phyloP scores from a whole-genome alignment of 2,329 filamentous ascomycete genomes.

The Ceratocystis colombiana region DNA sequence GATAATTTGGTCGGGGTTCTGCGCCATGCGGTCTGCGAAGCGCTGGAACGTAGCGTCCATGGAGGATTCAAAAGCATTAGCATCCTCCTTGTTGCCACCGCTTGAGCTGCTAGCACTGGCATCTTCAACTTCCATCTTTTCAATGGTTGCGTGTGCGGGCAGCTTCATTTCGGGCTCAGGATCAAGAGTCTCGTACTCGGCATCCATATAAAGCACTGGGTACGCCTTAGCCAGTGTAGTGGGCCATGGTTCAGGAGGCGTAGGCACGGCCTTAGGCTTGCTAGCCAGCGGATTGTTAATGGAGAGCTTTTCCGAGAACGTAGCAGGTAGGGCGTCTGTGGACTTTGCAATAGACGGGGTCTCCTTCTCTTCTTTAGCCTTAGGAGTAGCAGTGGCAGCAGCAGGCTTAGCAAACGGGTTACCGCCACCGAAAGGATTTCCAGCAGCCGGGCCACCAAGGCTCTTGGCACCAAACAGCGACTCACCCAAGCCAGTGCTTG shows the following conservation, averaged over 20 bases:
- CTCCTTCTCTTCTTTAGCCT: constrained; percentile 8
- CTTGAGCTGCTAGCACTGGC: constrained; percentile 29
- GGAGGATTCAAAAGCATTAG: constrained; percentile 59
- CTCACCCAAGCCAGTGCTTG: constrained; percentile 45
- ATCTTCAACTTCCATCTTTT: constrained; percentile 35
- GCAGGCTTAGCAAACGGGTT: constrained; percentile 50
- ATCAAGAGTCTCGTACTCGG: constrained; percentile 82
- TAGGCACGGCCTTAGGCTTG: constrained; percentile 31
- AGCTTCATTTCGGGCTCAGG: constrained; percentile 42
- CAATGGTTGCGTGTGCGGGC: constrained; percentile 42
- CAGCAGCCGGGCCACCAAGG: constrained; percentile 31
- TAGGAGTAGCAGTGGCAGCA: constrained; percentile 23
- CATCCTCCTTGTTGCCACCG: constrained; percentile 43
- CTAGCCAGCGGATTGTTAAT: constrained; percentile 47
- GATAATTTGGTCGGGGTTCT: constrained; percentile 75
- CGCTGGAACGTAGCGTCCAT: constrained; percentile 70
- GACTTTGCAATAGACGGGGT: constrained; percentile 27
- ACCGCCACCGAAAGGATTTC: constrained; percentile 45
- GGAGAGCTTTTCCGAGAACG: constrained; percentile 66
- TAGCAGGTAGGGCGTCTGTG: constrained; percentile 42
- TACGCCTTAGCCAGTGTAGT: constrained; percentile 59
- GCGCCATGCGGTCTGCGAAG: constrained; percentile 65
- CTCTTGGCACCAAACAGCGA: constrained; percentile 58
- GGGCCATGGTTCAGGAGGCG: constrained; percentile 65
- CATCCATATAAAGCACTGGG: constrained; percentile 71